Conservation (phyloP, 345 rosid genomes). For the Brassica incana region DNA sequence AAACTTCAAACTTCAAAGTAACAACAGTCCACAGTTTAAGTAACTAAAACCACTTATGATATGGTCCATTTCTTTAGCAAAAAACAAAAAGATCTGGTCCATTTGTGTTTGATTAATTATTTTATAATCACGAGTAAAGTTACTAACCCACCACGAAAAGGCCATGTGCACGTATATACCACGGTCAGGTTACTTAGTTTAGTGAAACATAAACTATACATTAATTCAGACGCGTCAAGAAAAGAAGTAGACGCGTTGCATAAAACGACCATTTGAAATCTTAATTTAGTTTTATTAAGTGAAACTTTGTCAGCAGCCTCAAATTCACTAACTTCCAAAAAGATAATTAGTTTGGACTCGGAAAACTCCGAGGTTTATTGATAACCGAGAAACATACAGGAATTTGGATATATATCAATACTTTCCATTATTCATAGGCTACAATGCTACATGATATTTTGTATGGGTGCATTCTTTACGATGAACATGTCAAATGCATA, state of each 20-base stretch:
- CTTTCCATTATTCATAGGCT: not conserved
- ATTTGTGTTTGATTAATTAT: not conserved
- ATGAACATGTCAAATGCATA: slow-evolving; percentile 17
- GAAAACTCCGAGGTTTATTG: slow-evolving; percentile 11
- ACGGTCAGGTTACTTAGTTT: slow-evolving; percentile 22
- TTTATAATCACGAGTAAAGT: not conserved
- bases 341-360: slow-evolving; percentile 3
- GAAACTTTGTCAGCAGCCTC: slow-evolving; percentile 29
- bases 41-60: not conserved
- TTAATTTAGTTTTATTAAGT: not conserved
- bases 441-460: not conserved
- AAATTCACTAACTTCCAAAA: slow-evolving; percentile 9
- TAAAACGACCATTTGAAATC: not conserved
- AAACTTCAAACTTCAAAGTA: not conserved
- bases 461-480: not conserved
- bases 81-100: not conserved
- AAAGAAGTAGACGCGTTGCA: slow-evolving; percentile 15
- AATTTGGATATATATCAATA: slow-evolving; percentile 3
- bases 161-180: slow-evolving; percentile 23
- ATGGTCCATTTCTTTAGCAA: not conserved
- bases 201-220: slow-evolving; percentile 20
- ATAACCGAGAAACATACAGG: slow-evolving; percentile 4
- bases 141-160: not conserved
- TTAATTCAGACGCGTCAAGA: slow-evolving; percentile 23
- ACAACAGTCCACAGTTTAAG: slow-evolving; percentile 1